A percentile compares a stretch with the other conserved stretches of the same genome.
phyloP scores from a whole-genome alignment of 2,329 filamentous ascomycete species.

The Trichoderma citrinoviride region DNA sequence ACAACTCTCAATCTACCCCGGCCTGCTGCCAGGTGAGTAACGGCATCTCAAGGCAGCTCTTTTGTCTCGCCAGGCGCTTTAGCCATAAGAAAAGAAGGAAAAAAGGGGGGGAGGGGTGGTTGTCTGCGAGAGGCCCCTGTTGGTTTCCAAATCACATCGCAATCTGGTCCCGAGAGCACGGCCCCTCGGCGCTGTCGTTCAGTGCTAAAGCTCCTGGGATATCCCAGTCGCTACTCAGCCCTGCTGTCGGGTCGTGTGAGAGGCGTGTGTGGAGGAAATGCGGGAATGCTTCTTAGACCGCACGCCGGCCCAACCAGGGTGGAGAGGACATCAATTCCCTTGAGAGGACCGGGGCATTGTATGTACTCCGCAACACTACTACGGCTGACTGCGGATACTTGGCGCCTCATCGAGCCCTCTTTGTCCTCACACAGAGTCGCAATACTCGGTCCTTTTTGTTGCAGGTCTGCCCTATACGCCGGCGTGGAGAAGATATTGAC shows the following conservation, averaged over 20 bases:
- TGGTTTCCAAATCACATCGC: conserved; percentile 16
- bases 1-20: neutral
- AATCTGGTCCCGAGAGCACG: conserved; percentile 20
- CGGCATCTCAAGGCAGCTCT: neutral
- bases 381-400: conserved; percentile 21
- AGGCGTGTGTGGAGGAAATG: conserved; percentile 3
- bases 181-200: conserved; percentile 12
- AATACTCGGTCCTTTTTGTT: conserved; percentile 1
- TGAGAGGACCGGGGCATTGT: neutral
- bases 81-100: neutral
- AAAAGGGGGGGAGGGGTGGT: neutral
- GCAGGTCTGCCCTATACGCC: conserved; percentile 18
- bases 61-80: conserved; percentile 3
- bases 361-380: neutral
- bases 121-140: neutral
- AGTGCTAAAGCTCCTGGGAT: conserved; percentile 7
- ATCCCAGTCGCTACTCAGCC: conserved; percentile 20
- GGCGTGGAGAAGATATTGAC: neutral
- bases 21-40: neutral
- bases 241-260: conserved; percentile 20
- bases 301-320: conserved; percentile 5
- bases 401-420: conserved; percentile 8
- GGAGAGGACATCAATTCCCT: conserved; percentile 1
- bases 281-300: neutral
- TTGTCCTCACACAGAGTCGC: neutral